Evolutionary conservation across 257 asterid genomes (phyloP).

Genomic region (Craterostigma plantagineum): DNA sequence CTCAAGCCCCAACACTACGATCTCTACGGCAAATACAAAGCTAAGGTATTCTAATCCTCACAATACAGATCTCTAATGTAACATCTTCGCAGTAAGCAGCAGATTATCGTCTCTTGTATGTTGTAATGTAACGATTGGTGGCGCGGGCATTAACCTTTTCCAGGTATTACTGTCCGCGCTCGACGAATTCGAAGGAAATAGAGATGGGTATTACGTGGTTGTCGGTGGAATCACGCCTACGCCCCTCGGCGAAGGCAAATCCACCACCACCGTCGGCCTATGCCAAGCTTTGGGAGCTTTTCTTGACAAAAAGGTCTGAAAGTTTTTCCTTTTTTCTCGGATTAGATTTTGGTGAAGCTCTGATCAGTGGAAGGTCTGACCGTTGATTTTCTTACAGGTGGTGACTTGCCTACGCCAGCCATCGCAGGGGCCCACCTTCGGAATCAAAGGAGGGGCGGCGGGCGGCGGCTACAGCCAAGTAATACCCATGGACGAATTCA

Average conservation of each 20-base stretch:
- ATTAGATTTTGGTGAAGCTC: too few relatives aligned
- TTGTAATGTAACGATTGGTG: not conserved
- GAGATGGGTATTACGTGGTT: conserved; percentile 86
- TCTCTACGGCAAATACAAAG: conserved; percentile 83
- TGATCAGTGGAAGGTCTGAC: too few relatives aligned
- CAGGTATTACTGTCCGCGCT: conserved; percentile 71
- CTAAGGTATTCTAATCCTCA: conserved; percentile 45
- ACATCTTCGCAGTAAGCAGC: too few relatives aligned
- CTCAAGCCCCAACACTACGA: conserved; percentile 58
- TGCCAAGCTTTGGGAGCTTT: conserved; percentile 97
- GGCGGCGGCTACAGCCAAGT: conserved; percentile 99
- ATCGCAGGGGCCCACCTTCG: conserved; percentile 48
- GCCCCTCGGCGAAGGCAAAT: conserved; percentile 99
- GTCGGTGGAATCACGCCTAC: conserved; percentile 97
- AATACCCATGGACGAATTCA: conserved; percentile 98
- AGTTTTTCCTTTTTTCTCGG: not conserved
- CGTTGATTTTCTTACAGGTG: conserved; percentile 25
- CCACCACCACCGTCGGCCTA: conserved; percentile 95
- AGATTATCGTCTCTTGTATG: too few relatives aligned
- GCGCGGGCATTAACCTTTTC: not conserved
- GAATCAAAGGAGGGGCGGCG: conserved; percentile 97
- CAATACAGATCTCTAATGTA: too few relatives aligned
- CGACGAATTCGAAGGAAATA: conserved; percentile 43
- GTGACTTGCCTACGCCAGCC: conserved; percentile 36
- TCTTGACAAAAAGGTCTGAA: conserved; percentile 78